Evolutionary conservation across 2,329 filamentous ascomycete species (phyloP).

Genomic region (Dactylellina drechsleri): DNA sequence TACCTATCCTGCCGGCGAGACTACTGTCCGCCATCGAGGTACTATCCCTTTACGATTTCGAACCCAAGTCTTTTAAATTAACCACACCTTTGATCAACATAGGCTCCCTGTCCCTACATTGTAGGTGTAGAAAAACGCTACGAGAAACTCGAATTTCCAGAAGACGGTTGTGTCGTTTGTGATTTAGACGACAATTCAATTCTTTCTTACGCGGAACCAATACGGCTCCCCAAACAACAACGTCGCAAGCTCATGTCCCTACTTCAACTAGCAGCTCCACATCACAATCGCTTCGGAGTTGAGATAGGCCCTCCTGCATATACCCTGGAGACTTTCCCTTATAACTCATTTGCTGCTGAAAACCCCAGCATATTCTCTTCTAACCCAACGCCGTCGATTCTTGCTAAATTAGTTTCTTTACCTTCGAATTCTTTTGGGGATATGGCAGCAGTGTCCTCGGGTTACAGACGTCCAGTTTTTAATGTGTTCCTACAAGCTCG

Average conservation of each 20-base stretch:
- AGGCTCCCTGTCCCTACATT: slow-evolving; percentile 96
- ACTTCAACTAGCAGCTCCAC: slow-evolving; percentile 87
- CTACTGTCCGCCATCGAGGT: slow-evolving; percentile 81
- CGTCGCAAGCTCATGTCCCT: slow-evolving; percentile 88
- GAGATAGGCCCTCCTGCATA: slow-evolving; percentile 89
- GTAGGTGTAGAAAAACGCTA: slow-evolving; percentile 95
- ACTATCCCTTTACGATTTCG: not conserved
- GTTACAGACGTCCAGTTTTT: slow-evolving; percentile 75
- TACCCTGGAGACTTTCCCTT: slow-evolving; percentile 90
- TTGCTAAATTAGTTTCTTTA: slow-evolving; percentile 86
- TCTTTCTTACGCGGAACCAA: slow-evolving; percentile 81
- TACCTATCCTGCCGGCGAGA: slow-evolving; percentile 86
- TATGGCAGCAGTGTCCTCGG: slow-evolving; percentile 66
- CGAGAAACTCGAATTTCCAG: slow-evolving; percentile 83
- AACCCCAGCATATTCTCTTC: slow-evolving; percentile 81
- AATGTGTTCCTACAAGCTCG: slow-evolving; percentile 88
- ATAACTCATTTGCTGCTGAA: slow-evolving; percentile 88
- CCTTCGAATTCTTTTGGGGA: slow-evolving; percentile 89
- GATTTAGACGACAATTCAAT: slow-evolving; percentile 92
- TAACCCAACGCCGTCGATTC: slow-evolving; percentile 73
- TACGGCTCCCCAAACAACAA: slow-evolving; percentile 83
- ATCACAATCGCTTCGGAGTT: slow-evolving; percentile 87
- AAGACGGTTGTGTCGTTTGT: slow-evolving; percentile 94
- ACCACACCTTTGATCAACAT: not conserved
- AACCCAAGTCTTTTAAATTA: slow-evolving; percentile 1